phyloP scores from a whole-genome alignment of 441 rosid genomes.

The Lepidium campestre region DNA sequence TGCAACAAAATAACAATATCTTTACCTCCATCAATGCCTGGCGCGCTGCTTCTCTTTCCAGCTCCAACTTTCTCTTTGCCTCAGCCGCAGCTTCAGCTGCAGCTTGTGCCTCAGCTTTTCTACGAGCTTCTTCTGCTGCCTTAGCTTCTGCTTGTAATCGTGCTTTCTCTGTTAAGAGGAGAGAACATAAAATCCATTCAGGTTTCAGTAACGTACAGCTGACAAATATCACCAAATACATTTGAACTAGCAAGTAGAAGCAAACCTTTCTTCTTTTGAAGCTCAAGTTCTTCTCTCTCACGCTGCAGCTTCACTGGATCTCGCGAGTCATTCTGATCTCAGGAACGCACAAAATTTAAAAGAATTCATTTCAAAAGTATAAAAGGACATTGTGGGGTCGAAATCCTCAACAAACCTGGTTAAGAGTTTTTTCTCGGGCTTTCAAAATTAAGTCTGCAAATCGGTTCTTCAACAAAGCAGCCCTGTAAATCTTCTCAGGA shows the following conservation, averaged over 20 bases:
- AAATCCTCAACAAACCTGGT: conserved; percentile 46
- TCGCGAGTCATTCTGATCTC: conserved; percentile 47
- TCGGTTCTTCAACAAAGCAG: conserved; percentile 72
- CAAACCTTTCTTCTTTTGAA: conserved; percentile 68
- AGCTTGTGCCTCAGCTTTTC: conserved; percentile 75
- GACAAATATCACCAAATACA: neutral
- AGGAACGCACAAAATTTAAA: neutral
- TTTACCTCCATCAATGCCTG: conserved; percentile 71
- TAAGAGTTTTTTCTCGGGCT: conserved; percentile 78
- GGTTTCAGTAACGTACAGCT: neutral
- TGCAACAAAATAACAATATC: neutral
- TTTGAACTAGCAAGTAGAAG: neutral
- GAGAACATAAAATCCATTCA: neutral
- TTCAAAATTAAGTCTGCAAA: conserved; percentile 84
- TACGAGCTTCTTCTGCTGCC: conserved; percentile 79
- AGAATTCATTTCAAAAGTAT: neutral
- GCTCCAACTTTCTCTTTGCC: conserved; percentile 66
- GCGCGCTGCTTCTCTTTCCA: conserved; percentile 87
- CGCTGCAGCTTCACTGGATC: conserved; percentile 71
- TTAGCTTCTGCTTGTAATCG: conserved; percentile 77
- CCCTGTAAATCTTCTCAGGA: conserved; percentile 80
- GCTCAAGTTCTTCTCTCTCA: conserved; percentile 76
- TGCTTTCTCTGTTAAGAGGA: conserved; percentile 52
- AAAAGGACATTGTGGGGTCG: neutral
- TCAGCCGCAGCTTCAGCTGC: conserved; percentile 71